Evolutionary conservation across 139 green algal genomes (phyloP).

Genomic region (Picochlorum sp.): DNA sequence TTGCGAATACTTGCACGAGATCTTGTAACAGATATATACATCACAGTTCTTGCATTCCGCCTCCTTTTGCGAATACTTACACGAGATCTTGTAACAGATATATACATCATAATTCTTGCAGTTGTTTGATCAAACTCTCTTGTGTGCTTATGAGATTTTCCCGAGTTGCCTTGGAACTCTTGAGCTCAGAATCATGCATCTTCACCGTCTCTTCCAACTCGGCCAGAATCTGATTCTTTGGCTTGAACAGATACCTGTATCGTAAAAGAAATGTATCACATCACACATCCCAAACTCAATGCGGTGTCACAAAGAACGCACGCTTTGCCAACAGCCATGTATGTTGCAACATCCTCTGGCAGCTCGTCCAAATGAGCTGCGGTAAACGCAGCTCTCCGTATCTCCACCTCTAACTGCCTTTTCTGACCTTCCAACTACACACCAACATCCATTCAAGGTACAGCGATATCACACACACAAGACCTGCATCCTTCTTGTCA

Average conservation of each 20-base stretch:
- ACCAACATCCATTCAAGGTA: too few relatives aligned
- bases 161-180: background rate
- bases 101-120: slow-evolving; percentile 17
- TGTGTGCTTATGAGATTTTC: slow-evolving; percentile 10
- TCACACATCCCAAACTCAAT: background rate
- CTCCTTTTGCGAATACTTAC: background rate
- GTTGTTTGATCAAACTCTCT: slow-evolving; percentile 12
- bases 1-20: background rate
- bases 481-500: background rate
- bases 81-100: background rate
- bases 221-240: slow-evolving; percentile 19
- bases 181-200: slow-evolving; percentile 18
- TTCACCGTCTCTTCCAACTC: slow-evolving; percentile 20
- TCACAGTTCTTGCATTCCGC: slow-evolving; percentile 21
- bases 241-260: slow-evolving; percentile 11
- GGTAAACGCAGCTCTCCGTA: slow-evolving; percentile 31
- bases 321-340: slow-evolving; percentile 28
- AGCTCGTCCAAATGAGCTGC: slow-evolving; percentile 29
- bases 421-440: slow-evolving; percentile 24
- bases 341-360: slow-evolving; percentile 8
- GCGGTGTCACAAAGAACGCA: slow-evolving; percentile 3
- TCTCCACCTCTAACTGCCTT: slow-evolving; percentile 6
- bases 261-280: background rate
- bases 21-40: background rate
- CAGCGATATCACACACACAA: too few relatives aligned